Base-by-base conservation (phyloP, 2,329 filamentous ascomycete species). In the Aspergillus glaucus region DNA sequence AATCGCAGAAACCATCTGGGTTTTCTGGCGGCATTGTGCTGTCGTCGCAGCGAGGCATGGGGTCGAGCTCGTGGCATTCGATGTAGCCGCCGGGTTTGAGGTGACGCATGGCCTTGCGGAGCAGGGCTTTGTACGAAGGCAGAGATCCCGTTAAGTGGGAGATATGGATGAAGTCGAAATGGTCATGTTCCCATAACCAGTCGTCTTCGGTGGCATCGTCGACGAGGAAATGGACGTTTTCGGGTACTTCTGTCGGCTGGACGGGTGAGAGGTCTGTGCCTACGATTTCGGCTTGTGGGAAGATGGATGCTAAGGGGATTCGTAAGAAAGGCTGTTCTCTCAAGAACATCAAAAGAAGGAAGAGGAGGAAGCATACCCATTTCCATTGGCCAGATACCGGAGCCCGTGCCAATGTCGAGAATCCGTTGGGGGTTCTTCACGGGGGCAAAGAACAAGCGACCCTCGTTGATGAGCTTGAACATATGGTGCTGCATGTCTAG, bases 141-240 rank as follows among this genome's bases (percentile, higher is more conserved):
- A 85, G 77, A 43, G 76, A 74, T 17, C 82, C 83, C 2, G 73
- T 70, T 66, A 86, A 73, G 56, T 80, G 70, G 41, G 79, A 75
- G 2, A 79, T 75, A 63, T 84, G 82, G 49, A 86, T 75, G 50
- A 78, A 78, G 63, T 85, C 81, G 57, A 84, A 75, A 54, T 74
- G 59, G 48, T 73, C 57, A 0, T 68, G 58, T 4, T 74, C 68
- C 68, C 80, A 61, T 68, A 79, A 69, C 80, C 81, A 83, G 48
- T 85, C 77, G 1, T 75, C 71, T 59, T 82, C 80, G 3, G 77
- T 75, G 61, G 76, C 75, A 58, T 90, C 86, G 60, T 89, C 85
- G 42, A 91, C 78, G 51, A 82, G 81, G 55, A 91, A 91, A 53
- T 82, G 79, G 12, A 89, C 84, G 53, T 91, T 91, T 15, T 79